These are phyloP conservation scores for Byssochlamys sp. DNA, from an alignment of 2,329 filamentous ascomycete species.

Conservation along the genomic window DNA sequence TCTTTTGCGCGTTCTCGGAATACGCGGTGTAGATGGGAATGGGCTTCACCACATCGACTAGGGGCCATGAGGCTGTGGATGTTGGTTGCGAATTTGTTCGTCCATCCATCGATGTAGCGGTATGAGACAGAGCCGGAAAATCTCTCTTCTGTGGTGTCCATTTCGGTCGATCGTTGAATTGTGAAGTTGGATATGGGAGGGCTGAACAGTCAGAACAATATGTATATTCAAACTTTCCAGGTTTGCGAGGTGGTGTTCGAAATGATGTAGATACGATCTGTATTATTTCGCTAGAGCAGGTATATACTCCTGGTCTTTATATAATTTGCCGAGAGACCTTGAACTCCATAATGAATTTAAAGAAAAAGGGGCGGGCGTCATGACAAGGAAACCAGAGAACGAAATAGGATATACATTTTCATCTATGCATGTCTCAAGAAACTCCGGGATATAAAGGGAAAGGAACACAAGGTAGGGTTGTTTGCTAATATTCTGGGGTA, in stretches of 20 bases:
- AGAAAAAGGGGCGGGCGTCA: background rate
- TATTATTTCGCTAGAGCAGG: background rate
- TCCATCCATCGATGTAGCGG: background rate
- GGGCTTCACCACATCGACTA: background rate
- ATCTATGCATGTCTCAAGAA: too few relatives aligned
- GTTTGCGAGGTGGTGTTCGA: background rate
- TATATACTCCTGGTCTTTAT: background rate
- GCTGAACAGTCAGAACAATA: background rate
- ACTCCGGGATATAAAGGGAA: too few relatives aligned
- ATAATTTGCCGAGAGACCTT: background rate
- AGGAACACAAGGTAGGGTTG: too few relatives aligned
- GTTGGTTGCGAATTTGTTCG: background rate
- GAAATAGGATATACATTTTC: too few relatives aligned
- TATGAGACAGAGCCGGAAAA: background rate
- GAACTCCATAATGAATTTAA: background rate
- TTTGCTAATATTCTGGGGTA: too few relatives aligned
- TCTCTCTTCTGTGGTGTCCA: background rate
- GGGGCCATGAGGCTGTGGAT: background rate
- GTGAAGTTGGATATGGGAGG: background rate
- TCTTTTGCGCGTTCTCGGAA: background rate
- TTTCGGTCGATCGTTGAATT: background rate
- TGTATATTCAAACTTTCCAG: background rate
- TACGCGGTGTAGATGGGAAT: background rate
- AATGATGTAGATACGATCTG: background rate
- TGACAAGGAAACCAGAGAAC: background rate